phyloP scores from a whole-genome alignment of 2,329 filamentous ascomycete species.

The Fusarium abutilonis region DNA sequence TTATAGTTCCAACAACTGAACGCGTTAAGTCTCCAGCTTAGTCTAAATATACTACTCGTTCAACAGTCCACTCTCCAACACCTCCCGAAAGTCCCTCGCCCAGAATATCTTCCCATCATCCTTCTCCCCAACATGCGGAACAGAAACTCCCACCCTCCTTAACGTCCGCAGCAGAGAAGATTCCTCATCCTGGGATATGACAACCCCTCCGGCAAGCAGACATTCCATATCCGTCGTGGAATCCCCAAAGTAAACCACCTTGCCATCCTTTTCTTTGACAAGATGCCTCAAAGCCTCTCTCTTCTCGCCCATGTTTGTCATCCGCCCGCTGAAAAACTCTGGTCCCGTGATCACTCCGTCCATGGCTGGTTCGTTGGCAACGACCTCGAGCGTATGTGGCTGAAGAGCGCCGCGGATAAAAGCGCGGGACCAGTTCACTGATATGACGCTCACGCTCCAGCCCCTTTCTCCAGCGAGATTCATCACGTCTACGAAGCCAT shows the following conservation, averaged over 20 bases:
- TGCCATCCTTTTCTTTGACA: conserved; percentile 27
- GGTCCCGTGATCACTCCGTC: conserved; percentile 57
- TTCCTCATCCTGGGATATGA: conserved; percentile 54
- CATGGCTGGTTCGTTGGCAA: conserved; percentile 56
- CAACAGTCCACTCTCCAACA: conserved; percentile 49
- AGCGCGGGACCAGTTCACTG: conserved; percentile 62
- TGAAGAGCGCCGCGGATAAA: conserved; percentile 59
- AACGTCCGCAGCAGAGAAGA: conserved; percentile 52
- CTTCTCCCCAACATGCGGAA: conserved; percentile 49
- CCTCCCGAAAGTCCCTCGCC: conserved; percentile 57
- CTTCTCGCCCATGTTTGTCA: conserved; percentile 59
- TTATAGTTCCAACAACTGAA: not conserved
- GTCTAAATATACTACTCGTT: conserved; percentile 3
- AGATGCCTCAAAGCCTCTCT: conserved; percentile 52
- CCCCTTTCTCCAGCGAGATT: conserved; percentile 41
- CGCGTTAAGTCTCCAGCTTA: not conserved
- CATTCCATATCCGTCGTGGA: conserved; percentile 67
- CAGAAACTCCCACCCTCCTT: conserved; percentile 50
- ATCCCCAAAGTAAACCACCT: conserved; percentile 66
- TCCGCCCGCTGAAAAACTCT: conserved; percentile 39
- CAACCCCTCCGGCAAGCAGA: conserved; percentile 58
- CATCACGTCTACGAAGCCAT: conserved; percentile 54
- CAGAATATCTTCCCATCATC: conserved; percentile 48
- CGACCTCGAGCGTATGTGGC: conserved; percentile 48
- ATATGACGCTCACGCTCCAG: conserved; percentile 58